These are phyloP conservation scores for Ascoidea rubescens DNA, from an alignment of 805 yeast genomes.

Conservation along the genomic window DNA sequence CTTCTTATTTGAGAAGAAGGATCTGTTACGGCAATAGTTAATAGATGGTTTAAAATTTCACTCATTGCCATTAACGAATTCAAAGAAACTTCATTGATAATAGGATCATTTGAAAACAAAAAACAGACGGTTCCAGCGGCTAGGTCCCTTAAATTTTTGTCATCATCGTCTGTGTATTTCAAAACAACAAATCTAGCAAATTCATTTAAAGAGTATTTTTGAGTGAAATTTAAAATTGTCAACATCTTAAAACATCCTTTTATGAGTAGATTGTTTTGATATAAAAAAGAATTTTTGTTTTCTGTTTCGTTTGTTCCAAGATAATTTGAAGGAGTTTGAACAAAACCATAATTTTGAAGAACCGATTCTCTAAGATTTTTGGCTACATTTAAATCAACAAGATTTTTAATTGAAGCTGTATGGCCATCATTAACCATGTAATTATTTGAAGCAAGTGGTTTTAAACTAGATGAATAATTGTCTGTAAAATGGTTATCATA, in stretches of 20 bases:
- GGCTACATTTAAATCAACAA: slow-evolving; percentile 7
- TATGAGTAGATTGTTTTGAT: slow-evolving; percentile 36
- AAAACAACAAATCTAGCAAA: slow-evolving; percentile 77
- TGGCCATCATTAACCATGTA: slow-evolving; percentile 3
- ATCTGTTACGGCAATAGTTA: slow-evolving; percentile 80
- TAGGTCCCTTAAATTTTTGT: slow-evolving; percentile 63
- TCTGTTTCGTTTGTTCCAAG: not conserved
- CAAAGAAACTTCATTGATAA: slow-evolving; percentile 71
- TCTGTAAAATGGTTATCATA: not conserved
- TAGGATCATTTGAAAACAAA: slow-evolving; percentile 64
- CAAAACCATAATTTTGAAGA: slow-evolving; percentile 8
- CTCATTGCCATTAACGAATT: slow-evolving; percentile 73
- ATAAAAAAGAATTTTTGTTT: slow-evolving; percentile 17
- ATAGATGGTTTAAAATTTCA: slow-evolving; percentile 67
- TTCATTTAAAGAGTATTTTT: slow-evolving; percentile 59
- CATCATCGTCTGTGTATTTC: slow-evolving; percentile 71
- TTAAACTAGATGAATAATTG: not conserved
- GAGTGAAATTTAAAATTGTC: slow-evolving; percentile 58
- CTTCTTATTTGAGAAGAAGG: slow-evolving; percentile 75
- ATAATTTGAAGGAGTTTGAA: not conserved
- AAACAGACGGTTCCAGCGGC: slow-evolving; percentile 79
- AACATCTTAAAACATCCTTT: slow-evolving; percentile 72
- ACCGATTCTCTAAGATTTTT: slow-evolving; percentile 1
- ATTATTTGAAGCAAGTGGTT: not conserved
- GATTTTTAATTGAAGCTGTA: slow-evolving; percentile 8